Base-by-base conservation (phyloP, 257 asterid genomes). In the Cruciata laevipes region DNA sequence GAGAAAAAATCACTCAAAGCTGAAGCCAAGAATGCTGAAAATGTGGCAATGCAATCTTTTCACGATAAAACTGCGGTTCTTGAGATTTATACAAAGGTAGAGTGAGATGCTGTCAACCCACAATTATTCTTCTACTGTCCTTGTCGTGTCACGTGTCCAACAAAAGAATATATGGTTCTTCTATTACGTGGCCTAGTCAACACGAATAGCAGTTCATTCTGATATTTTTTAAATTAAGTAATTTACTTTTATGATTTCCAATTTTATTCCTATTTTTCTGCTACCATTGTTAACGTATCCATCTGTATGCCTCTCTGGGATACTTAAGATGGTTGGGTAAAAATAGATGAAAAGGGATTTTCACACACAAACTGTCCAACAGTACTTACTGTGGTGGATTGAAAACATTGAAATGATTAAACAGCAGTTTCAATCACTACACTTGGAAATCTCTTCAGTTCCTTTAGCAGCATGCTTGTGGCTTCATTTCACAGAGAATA, bases 81-180 rank as follows among this genome's bases (percentile, higher is more conserved):
- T 78, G 97, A 92, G 83, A 79, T 88, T 66, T 85, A 86, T 69
- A 65, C 86, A 44, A 87, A 92, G 96, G 98, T 92, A 77, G 63
- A 40, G 21, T 5, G 70, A 35, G 21, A 5, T 44, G 66, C 42
- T 37, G 7, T 14, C 32, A 0, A 51, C 17, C 63, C 30, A 35
- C 21, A 10, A 30, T 58, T 27, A 27, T 27, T 60, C 63, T 12
- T 4, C 7, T 16, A 21, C 32, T 14, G 10, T 12, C 55, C 6
- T 61, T 32, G 35, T 33, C 56, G 52, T 63, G 40, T 59, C 27
- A 1, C 27, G 63, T 27, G 37, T 13, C 11, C 42, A 60, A 60
- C 11, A 60, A 30, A 12, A 30, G 35, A 18, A 31, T 30, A 6
- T 9, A 17, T 31, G 42, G 14, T 60, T 60, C 62, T 32, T 32